Evolutionary conservation across 2,329 filamentous ascomycete species (phyloP), one percentile per base, ranked within the genome.

Genomic region (Aspergillus arachidicola): DNA sequence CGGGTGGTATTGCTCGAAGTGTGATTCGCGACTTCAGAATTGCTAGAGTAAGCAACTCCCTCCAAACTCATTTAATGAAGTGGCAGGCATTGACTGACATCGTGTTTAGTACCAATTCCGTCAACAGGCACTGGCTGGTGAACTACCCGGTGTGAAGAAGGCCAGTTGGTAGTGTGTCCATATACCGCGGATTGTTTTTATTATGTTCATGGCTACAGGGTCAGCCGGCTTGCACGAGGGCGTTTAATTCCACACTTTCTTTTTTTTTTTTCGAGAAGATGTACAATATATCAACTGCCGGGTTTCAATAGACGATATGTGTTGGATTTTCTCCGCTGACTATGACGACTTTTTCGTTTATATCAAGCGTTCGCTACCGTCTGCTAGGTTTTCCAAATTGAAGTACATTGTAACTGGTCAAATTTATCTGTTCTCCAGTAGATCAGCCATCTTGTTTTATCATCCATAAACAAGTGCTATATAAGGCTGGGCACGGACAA

Each of bases 1-100:
- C 94, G 77, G 93, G 93, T 69, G 95, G 95, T n/a, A 93, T 92
- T 78, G 90, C 90, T 21, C 86, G 93, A 70, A 93, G 93, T 89
- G 85, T 99, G n/a, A 85, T 98, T 69, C 88, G 93, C 62, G 94
- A 95, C 75, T 99, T 99, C 75, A 92, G 93, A 80, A 86, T 99
- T 85, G 89, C 90, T 63, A 87, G 94, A 82, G 94, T 98, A 86
- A 77, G 92, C 84, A n/a, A 6, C 53, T 36, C 4, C 19, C 16
- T 54, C 57, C 28, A 9, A 21, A 30, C 14, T 26, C 12, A 4
- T 54, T 50, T 38, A 43, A 30, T 30, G 26, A 7, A 26, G 21
- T 19, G 23, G 38, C 41, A 50, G 34, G 6, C 30, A 5, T 30
- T 59, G 50, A 63, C 65, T 76, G 50, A 75, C 64, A 60, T 59